Evolutionary conservation across 306 rosid species (phyloP).

Genomic region (Inga oerstediana): DNA sequence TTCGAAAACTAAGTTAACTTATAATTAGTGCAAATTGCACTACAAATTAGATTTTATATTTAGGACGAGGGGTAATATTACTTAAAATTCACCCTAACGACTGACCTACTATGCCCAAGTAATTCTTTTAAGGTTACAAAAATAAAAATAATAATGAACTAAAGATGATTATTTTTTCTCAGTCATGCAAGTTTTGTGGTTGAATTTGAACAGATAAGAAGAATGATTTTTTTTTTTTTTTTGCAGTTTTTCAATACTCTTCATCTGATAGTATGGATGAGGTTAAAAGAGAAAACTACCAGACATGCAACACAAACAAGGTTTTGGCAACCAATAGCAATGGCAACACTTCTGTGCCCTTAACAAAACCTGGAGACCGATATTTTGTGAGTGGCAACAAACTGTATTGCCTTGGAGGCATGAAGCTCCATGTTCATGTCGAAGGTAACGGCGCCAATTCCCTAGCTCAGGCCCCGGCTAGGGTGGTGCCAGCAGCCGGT

Average conservation of each 20-base stretch:
- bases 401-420: slow-evolving; percentile 82
- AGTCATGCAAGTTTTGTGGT: background rate
- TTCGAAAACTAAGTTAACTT: no score
- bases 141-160: background rate
- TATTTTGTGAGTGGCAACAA: slow-evolving; percentile 75
- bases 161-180: background rate
- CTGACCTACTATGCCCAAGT: no score
- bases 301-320: slow-evolving; percentile 72
- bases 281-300: slow-evolving; percentile 57
- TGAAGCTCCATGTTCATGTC: slow-evolving; percentile 68
- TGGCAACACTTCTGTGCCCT: slow-evolving; percentile 74
- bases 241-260: slow-evolving; percentile 75
- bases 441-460: slow-evolving; percentile 42
- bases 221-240: background rate
- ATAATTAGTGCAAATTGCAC: no score
- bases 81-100: no score
- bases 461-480: slow-evolving; percentile 49
- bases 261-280: slow-evolving; percentile 62
- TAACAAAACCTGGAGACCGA: slow-evolving; percentile 63
- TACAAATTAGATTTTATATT: no score
- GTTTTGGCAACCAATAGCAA: slow-evolving; percentile 43
- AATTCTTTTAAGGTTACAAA: no score
- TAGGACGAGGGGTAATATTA: no score
- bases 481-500: slow-evolving; percentile 27
- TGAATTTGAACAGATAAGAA: background rate